Percentiles rank a stretch among this genome's conserved stretches.
phyloP scores from a whole-genome alignment of 2,329 filamentous ascomycete species.

The Bisporella sp. region DNA sequence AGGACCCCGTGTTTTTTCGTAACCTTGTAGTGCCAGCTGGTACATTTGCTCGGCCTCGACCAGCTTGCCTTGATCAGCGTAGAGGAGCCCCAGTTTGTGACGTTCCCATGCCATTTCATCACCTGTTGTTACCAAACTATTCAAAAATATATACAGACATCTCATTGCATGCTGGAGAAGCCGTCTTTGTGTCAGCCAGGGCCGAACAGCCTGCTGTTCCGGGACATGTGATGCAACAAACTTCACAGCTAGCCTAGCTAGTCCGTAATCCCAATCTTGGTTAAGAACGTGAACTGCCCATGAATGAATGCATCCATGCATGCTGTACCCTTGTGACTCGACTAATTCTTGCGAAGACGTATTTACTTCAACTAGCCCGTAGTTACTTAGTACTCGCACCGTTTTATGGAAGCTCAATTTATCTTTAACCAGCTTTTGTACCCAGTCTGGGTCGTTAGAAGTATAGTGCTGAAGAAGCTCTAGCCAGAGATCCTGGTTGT shows the following conservation, averaged over 20 bases:
- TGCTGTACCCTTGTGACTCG: slow-evolving; percentile 4
- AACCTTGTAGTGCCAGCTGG: slow-evolving; percentile 6
- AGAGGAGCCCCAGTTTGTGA: slow-evolving; percentile 16
- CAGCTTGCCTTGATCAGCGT: slow-evolving; percentile 13
- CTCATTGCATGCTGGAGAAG: not conserved
- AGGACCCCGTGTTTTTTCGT: slow-evolving; percentile 12
- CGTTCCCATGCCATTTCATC: slow-evolving; percentile 6
- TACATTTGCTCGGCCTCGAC: slow-evolving; percentile 3
- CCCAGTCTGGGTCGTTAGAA: not conserved
- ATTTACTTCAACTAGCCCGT: slow-evolving; percentile 2
- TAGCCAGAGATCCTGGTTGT: slow-evolving; percentile 37
- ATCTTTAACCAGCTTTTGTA: not conserved
- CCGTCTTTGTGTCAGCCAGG: slow-evolving; percentile 1
- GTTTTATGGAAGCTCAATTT: slow-evolving; percentile 10
- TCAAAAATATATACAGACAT: slow-evolving; percentile 1
- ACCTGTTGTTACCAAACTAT: slow-evolving; percentile 6
- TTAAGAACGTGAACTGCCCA: slow-evolving; percentile 4
- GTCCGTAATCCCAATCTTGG: slow-evolving; percentile 1
- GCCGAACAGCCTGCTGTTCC: not conserved
- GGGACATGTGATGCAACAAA: slow-evolving; percentile 2
- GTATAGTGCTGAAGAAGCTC: slow-evolving; percentile 27
- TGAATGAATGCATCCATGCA: slow-evolving; percentile 5
- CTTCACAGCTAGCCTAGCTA: slow-evolving; percentile 12
- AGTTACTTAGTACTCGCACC: slow-evolving; percentile 30
- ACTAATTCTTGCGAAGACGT: slow-evolving; percentile 10